Evolutionary conservation across 2,329 filamentous ascomycete species (phyloP).

Genomic region (Aureobasidium sp.): DNA sequence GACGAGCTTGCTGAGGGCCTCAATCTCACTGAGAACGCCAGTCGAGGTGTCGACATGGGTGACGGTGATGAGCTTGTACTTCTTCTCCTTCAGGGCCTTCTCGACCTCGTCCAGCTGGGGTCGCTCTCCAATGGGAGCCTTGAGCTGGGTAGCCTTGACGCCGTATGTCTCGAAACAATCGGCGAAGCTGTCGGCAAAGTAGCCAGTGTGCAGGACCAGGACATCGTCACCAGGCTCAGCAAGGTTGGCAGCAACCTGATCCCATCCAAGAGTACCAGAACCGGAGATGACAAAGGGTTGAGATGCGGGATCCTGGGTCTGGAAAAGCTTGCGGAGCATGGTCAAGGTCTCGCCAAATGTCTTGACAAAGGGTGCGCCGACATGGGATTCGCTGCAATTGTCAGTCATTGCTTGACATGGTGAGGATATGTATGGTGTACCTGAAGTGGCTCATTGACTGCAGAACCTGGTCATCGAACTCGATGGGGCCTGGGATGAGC

Average conservation of each 20-base stretch:
- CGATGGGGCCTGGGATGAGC: slow-evolving; percentile 94
- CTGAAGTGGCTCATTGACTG: slow-evolving; percentile 93
- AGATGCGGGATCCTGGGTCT: slow-evolving; percentile 69
- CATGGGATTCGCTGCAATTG: slow-evolving; percentile 73
- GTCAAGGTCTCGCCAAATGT: slow-evolving; percentile 84
- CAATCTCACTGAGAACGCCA: slow-evolving; percentile 85
- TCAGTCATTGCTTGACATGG: background rate
- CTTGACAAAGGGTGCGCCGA: slow-evolving; percentile 79
- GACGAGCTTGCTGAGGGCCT: slow-evolving; percentile 73
- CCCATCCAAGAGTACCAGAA: slow-evolving; percentile 94
- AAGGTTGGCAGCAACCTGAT: slow-evolving; percentile 89
- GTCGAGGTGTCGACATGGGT: slow-evolving; percentile 98
- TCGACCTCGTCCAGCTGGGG: slow-evolving; percentile 84
- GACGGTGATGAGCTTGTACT: slow-evolving; percentile 89
- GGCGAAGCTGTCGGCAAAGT: slow-evolving; percentile 93
- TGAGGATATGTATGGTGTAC: slow-evolving; percentile 37
- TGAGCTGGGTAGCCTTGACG: slow-evolving; percentile 80
- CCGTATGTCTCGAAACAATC: slow-evolving; percentile 90
- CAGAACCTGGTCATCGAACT: slow-evolving; percentile 95
- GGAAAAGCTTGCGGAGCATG: slow-evolving; percentile 87
- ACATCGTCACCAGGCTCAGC: slow-evolving; percentile 83
- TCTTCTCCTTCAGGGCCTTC: slow-evolving; percentile 77
- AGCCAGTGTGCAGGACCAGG: slow-evolving; percentile 88
- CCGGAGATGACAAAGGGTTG: slow-evolving; percentile 93
- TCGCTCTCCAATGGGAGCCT: slow-evolving; percentile 77